A percentile compares a stretch with the other conserved stretches of the same genome.
phyloP scores from a whole-genome alignment of 495 filamentous ascomycete genomes.

The Endocarpon pusillum region DNA sequence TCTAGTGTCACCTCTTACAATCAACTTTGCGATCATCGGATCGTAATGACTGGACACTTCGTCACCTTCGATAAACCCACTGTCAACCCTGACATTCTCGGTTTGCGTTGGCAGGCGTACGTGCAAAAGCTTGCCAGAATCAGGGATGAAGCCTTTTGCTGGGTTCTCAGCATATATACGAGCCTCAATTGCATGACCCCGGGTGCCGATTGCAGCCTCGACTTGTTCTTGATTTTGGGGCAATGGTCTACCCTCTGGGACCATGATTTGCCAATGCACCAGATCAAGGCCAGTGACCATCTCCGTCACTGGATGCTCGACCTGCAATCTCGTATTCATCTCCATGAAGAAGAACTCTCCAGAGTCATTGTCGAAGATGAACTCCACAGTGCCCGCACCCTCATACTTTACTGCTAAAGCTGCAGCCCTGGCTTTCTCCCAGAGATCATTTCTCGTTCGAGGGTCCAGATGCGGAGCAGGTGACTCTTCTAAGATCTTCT shows the following conservation, averaged over 20 bases:
- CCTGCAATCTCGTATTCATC: slow-evolving; percentile 95
- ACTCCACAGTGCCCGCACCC: slow-evolving; percentile 93
- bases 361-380: slow-evolving; percentile 93
- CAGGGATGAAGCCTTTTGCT: slow-evolving; percentile 74
- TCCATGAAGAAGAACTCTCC: slow-evolving; percentile 98
- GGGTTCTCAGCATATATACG: slow-evolving; percentile 96
- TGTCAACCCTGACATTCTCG: slow-evolving; percentile 72
- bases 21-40: slow-evolving; percentile 97
- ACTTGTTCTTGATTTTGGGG: slow-evolving; percentile 76
- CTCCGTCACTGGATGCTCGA: slow-evolving; percentile 95
- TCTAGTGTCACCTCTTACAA: slow-evolving; percentile 66
- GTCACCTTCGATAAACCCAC: slow-evolving; percentile 80
- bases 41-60: slow-evolving; percentile 93
- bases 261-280: slow-evolving; percentile 89
- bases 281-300: slow-evolving; percentile 92
- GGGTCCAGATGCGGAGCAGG: slow-evolving; percentile 77
- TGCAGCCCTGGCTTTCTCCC: slow-evolving; percentile 82
- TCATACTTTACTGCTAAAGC: slow-evolving; percentile 87
- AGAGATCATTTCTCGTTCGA: slow-evolving; percentile 65
- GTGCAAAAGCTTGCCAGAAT: slow-evolving; percentile 78
- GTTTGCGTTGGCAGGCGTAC: slow-evolving; percentile 52
- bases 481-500: slow-evolving; percentile 95
- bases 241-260: slow-evolving; percentile 74
- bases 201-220: slow-evolving; percentile 50
- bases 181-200: slow-evolving; percentile 83